Evolutionary conservation across 2,329 filamentous ascomycete genomes (phyloP), one percentile per base, ranked within the genome.

Genomic region (Hysterium pulicare): DNA sequence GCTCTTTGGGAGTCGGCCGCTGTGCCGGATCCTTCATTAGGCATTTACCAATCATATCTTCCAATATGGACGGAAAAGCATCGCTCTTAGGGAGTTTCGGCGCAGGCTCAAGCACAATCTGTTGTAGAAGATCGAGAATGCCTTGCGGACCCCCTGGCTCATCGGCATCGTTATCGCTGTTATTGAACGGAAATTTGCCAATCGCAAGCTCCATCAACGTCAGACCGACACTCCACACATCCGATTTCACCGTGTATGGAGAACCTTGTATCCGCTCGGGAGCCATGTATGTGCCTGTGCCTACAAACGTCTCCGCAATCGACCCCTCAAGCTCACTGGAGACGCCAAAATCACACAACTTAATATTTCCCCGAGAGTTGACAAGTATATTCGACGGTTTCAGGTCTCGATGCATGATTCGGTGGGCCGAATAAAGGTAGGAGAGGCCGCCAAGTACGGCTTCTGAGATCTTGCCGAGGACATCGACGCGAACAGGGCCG

Each of bases 351-450:
- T 98, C 93, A 70, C 91, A 97, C 5, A 98, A 80, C 71, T 98
- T 98, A 76, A 98, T 97, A 54, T 86, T 82, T 10, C 93, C 93
- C 42, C 84, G 82, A 15, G 90, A 96, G 74, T 97, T 97, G 61
- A 97, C 87, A 20, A 98, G 76, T 45, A 98, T 90, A 65, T 98
- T 98, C 33, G 93, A 97, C 1, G 93, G 93, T 63, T 98, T 98
- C 72, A 98, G 94, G 66, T 98, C 93, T 69, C 93, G 83, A 67
- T 98, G 93, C 90, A 98, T 97, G 66, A 98, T 98, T 61, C 93
- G 88, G 65, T 97, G 90, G 55, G 88, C 87, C 54, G 86, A 84
- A 72, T 97, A 98, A 37, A 98, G 84, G 63, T 98, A 98, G 24
- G 90, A 90, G 46, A 98, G 77, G 10, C 93, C 93, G 37, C 88